Evolutionary conservation across 148 eudicot species (phyloP).

Genomic region (Spergularia marina): DNA sequence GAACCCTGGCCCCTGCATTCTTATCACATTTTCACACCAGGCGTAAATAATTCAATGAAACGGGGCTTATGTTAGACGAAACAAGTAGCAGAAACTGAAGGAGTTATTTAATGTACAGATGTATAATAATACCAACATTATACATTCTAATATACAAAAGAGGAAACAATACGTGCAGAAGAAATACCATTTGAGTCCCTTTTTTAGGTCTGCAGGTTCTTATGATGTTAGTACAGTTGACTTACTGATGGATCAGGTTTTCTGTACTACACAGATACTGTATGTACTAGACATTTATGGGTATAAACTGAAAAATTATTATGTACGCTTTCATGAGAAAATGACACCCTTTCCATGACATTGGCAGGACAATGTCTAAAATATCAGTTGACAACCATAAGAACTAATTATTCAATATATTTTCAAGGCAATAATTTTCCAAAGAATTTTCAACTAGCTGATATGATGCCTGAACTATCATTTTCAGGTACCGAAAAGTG

Average conservation of each 20-base stretch:
- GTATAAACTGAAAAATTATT: background rate
- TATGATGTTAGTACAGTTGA: slow-evolving; percentile 15
- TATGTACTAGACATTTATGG: background rate
- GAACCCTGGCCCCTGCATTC: background rate
- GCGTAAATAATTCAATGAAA: no score
- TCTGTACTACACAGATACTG: slow-evolving; percentile 15
- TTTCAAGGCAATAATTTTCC: slow-evolving; percentile 5
- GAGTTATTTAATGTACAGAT: background rate
- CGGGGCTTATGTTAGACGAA: background rate
- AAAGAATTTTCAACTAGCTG: background rate
- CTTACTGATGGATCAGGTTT: background rate
- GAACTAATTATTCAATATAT: background rate
- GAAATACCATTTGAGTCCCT: background rate
- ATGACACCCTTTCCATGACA: background rate
- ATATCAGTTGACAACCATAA: background rate
- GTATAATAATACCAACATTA: no score
- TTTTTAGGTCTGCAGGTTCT: background rate
- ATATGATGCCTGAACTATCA: slow-evolving; percentile 2
- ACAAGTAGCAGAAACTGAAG: background rate
- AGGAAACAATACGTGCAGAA: no score
- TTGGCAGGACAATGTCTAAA: background rate
- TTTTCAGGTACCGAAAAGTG: background rate
- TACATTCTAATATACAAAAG: background rate
- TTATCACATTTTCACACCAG: background rate
- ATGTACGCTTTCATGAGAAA: background rate